phyloP scores from a whole-genome alignment of 1,139 yeast genomes.

The Hemisphaericaspora subhashii region DNA sequence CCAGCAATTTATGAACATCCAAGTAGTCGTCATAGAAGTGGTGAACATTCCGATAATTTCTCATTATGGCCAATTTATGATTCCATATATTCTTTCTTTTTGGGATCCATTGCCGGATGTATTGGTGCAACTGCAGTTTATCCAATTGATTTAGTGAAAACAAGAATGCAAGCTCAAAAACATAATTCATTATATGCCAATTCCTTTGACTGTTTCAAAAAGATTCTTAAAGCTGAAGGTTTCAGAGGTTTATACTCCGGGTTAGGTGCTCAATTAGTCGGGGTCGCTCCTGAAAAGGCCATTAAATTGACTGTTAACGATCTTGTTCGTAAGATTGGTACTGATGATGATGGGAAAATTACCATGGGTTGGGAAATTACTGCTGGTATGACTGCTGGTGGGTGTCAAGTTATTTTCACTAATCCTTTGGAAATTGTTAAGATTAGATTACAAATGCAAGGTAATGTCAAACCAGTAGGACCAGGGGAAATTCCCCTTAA shows the following conservation, averaged over 20 bases:
- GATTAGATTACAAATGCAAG: conserved; percentile 93
- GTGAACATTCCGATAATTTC: conserved; percentile 38
- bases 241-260: conserved; percentile 90
- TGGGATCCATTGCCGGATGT: conserved; percentile 96
- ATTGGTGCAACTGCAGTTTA: conserved; percentile 98
- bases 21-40: conserved; percentile 31
- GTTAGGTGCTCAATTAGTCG: conserved; percentile 88
- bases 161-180: conserved; percentile 96
- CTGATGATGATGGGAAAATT: conserved; percentile 54
- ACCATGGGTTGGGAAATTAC: conserved; percentile 71
- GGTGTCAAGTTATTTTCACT: conserved; percentile 93
- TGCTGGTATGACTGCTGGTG: conserved; percentile 96
- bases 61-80: conserved; percentile 66
- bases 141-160: conserved; percentile 94
- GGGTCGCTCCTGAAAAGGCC: conserved; percentile 98
- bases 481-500: conserved; percentile 51
- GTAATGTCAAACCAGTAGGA: conserved; percentile 51
- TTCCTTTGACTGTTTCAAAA: conserved; percentile 82
- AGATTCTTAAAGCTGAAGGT: conserved; percentile 79
- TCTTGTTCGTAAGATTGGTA: conserved; percentile 72
- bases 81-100: conserved; percentile 80
- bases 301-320: conserved; percentile 95
- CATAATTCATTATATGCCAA: conserved; percentile 71
- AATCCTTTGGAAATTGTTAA: conserved; percentile 96
- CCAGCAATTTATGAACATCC: conserved; percentile 46